A percentile compares a stretch with the other conserved stretches of the same genome.
These are phyloP conservation scores for Penicillium psychrosexuale DNA, from an alignment of 2,329 filamentous ascomycete genomes.

Conservation along the genomic window DNA sequence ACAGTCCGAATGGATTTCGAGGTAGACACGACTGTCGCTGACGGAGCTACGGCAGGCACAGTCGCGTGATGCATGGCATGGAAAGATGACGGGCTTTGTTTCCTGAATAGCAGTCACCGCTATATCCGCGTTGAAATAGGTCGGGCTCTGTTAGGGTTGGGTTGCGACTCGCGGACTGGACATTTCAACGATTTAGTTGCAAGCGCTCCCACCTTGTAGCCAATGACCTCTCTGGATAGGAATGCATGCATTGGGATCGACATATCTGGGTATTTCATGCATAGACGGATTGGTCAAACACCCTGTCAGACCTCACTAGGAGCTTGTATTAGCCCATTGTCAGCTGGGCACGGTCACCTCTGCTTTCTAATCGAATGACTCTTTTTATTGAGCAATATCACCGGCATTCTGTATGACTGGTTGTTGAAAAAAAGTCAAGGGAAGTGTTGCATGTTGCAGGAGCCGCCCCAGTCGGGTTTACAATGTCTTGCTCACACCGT, in stretches of 20 bases:
- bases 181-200: background rate
- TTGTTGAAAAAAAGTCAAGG: background rate
- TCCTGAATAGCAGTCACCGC: conserved; percentile 18
- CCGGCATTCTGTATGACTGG: background rate
- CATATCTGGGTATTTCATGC: conserved; percentile 26
- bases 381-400: background rate
- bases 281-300: conserved; percentile 22
- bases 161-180: conserved; percentile 2
- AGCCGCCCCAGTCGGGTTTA: background rate
- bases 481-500: conserved; percentile 13
- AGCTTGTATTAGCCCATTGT: conserved; percentile 4
- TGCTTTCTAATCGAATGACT: background rate
- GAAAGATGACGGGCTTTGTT: conserved; percentile 13
- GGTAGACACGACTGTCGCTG: conserved; percentile 28
- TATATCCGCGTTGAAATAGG: conserved; percentile 14
- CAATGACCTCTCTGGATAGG: conserved; percentile 2
- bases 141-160: conserved; percentile 7
- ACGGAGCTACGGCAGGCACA: conserved; percentile 5
- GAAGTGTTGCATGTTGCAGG: conserved; percentile 4
- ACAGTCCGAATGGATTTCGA: conserved; percentile 33
- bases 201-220: background rate
- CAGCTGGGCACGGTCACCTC: background rate
- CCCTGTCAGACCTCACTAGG: conserved; percentile 5
- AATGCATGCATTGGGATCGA: conserved; percentile 18
- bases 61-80: conserved; percentile 22